Conservation (phyloP, 208 protist species). For the Angomonas desouzai region DNA sequence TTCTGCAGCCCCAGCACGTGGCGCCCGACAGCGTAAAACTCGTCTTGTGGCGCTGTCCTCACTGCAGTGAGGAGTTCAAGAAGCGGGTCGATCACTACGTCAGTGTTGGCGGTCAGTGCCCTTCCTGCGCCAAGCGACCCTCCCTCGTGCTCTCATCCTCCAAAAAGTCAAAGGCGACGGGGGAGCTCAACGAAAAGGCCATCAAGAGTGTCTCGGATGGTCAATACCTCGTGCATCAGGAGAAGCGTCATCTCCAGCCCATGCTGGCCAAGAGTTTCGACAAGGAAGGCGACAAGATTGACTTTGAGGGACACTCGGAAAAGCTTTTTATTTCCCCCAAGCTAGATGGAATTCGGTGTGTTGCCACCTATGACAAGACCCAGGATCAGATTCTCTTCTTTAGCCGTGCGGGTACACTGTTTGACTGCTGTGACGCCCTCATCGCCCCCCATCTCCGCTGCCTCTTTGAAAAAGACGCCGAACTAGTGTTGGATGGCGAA, state of each 20-base stretch:
- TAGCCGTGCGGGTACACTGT: conserved; percentile 76
- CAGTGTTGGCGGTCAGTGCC: conserved; percentile 59
- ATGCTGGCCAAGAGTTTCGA: conserved; percentile 85
- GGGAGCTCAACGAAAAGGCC: conserved; percentile 45
- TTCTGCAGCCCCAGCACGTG: conserved; percentile 81
- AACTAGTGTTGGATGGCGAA: conserved; percentile 85
- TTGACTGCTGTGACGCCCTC: conserved; percentile 78
- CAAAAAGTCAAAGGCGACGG: neutral
- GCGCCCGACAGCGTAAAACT: conserved; percentile 56
- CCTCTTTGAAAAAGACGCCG: conserved; percentile 64
- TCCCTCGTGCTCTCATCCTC: conserved; percentile 8
- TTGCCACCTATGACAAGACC: conserved; percentile 59
- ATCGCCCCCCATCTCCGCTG: conserved; percentile 61
- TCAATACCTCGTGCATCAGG: conserved; percentile 48
- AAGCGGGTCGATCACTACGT: conserved; percentile 78
- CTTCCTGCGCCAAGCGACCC: conserved; percentile 48
- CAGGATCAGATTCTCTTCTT: conserved; percentile 66
- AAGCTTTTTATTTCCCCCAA: conserved; percentile 77
- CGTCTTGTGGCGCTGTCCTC: conserved; percentile 72
- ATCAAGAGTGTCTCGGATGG: conserved; percentile 74
- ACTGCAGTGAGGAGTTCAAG: conserved; percentile 56
- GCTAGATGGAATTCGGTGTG: conserved; percentile 88
- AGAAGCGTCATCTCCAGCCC: conserved; percentile 74
- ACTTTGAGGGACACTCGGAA: conserved; percentile 20
- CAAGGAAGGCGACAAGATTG: conserved; percentile 58